Base-by-base conservation (phyloP, 306 rosid genomes). In the Acacia acuminata region DNA sequence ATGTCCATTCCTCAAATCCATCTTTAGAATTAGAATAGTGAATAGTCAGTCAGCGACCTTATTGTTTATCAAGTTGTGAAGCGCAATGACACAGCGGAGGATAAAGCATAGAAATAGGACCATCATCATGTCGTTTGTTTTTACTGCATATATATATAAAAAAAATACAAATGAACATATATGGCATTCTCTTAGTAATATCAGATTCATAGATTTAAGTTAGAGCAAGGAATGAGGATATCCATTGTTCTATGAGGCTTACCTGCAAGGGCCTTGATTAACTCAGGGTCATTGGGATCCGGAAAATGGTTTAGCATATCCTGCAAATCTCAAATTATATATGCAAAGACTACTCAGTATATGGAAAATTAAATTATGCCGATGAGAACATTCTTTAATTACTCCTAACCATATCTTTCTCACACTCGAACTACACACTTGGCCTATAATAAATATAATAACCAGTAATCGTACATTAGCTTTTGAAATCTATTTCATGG, bases 51-150 rank as follows among this genome's bases (percentile, higher is more conserved):
- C 74, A 87, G 16, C 12, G 15, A 60, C 92, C 94, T 91, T 91
- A 78, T 91, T 91, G 58, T 87, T 91, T 82, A 89, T 91, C 85
- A 91, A 87, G 83, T 91, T 91, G 76, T 91, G 94, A 65, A 89
- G 94, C 14, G 94, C 94, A 24, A 91, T 86, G 72, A 89, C 90
- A 40, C 92, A 89, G 40, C 94, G 89, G 75, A 91, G 87, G 72
- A 91, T 89, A 76, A 91, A 89, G 44, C 91, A 84, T 27, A 91
- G 91, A 89, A 88, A 91, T 20, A 86, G 83, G 44, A 91, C 91
- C 87, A 88, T 73, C 91, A 89, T 88, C 94, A 91, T 89, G 82
- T 89, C 94, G 78, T 86, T 91, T 75, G 90, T 88, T 85, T 89
- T 86, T 22, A 91, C 94, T 89, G 90, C n/a, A n/a, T n/a, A n/a